Percentiles rank a stretch among this genome's conserved stretches.
Evolutionary conservation across 352 stramenopile species (phyloP).

Genomic region (Phytophthora ramorum): DNA sequence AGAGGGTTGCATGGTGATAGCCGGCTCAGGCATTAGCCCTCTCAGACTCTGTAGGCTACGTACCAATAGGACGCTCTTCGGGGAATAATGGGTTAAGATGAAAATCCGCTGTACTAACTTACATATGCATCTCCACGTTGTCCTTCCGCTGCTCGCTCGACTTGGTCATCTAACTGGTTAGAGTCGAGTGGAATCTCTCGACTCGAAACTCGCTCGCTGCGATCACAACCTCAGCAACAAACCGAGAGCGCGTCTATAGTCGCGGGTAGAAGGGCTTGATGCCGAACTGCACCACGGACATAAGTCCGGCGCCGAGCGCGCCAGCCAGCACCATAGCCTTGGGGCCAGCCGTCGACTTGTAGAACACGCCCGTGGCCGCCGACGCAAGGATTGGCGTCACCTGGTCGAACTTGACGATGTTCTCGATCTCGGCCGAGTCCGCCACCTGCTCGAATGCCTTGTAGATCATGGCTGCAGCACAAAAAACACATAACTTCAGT

Average conservation of each 20-base stretch:
- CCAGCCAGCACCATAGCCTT: conserved; percentile 88
- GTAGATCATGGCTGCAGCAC: conserved; percentile 79
- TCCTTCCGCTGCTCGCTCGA: conserved; percentile 9
- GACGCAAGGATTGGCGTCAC: conserved; percentile 85
- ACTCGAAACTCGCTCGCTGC: background rate
- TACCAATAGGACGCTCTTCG: too few relatives aligned
- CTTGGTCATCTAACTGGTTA: background rate
- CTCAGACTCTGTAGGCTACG: too few relatives aligned
- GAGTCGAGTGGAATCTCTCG: background rate
- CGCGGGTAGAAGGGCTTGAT: conserved; percentile 87
- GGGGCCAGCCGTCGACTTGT: conserved; percentile 87
- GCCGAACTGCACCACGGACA: conserved; percentile 87
- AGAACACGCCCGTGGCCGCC: conserved; percentile 83
- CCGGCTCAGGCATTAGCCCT: too few relatives aligned
- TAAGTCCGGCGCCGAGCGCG: conserved; percentile 77
- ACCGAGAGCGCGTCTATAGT: conserved; percentile 50
- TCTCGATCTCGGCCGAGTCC: conserved; percentile 84
- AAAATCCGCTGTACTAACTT: conserved; percentile 46
- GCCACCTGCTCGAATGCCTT: conserved; percentile 86
- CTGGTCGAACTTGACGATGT: conserved; percentile 85
- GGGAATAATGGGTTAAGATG: too few relatives aligned
- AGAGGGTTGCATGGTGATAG: too few relatives aligned
- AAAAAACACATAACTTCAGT: conserved; percentile 22
- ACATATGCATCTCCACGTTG: conserved; percentile 38
- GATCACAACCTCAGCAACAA: conserved; percentile 26